Evolutionary conservation across 2,329 filamentous ascomycete species (phyloP), one percentile per base, ranked within the genome.

Genomic region (Trichophyton simii): DNA sequence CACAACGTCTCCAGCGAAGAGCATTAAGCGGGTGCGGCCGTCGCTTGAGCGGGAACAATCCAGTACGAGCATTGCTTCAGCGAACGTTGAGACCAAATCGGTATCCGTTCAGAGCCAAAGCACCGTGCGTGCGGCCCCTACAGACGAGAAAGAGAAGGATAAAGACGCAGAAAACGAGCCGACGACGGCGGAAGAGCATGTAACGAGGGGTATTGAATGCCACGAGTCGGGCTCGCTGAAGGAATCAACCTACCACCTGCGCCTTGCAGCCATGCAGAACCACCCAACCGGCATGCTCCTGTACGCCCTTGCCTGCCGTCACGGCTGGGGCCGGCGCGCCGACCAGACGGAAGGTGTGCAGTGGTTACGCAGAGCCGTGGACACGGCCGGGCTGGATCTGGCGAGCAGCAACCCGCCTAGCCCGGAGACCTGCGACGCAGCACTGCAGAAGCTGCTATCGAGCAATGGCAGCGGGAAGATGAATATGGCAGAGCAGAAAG

Each of bases 271-370:
- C 0, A 85, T 86, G 67, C 86, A 89, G 61, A 89, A 90, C 55
- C 83, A 95, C 62, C 89, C 94, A 0, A 96, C 92, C 0, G 94
- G 87, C 22, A 99, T 99, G 94, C 83, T 99, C 11, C 80, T 97
- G 36, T 99, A 96, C 73, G 94, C 92, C 3, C 81, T 99, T 41
- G 94, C 94, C 9, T 97, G 92, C 71, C 84, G 94, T 58, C 94
- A 99, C 71, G 94, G 94, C 57, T 99, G 94, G 94, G 94, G 94
- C 18, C 96, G 97, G 89, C 86, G 91, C 8, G 83, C 90, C 6
- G 96, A 96, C 72, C 90, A 90, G 69, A 82, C 82, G 57, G 94
- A 99, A 74, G 94, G 90, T 6, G 88, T 97, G 0, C 83, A 87
- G 67, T 99, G 94, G 94, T 78, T 99, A 61, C 85, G 90, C 54